Evolutionary conservation across 208 protist genomes (phyloP).

Genomic region (Vickermania ingenoplastis): DNA sequence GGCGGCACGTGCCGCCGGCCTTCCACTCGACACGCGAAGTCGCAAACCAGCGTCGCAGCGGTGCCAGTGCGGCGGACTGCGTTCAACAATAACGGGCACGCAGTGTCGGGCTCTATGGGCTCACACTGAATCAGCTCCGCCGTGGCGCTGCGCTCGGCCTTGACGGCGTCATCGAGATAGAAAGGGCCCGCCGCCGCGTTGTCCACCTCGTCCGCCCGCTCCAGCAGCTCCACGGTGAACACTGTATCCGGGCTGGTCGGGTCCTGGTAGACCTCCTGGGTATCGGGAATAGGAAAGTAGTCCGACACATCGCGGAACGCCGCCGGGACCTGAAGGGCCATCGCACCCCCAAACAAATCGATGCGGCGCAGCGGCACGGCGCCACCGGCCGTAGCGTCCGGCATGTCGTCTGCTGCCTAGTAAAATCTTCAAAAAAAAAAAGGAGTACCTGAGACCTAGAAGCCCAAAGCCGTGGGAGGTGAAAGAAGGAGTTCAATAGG

Average conservation of each 20-base stretch:
- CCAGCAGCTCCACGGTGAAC: slow-evolving; percentile 62
- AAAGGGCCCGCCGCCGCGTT: slow-evolving; percentile 37
- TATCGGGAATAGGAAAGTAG: slow-evolving; percentile 66
- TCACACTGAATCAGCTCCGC: background rate
- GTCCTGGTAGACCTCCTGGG: slow-evolving; percentile 66
- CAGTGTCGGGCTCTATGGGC: background rate
- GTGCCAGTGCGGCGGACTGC: slow-evolving; percentile 16
- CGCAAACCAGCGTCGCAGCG: slow-evolving; percentile 45
- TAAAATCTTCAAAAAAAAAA: no score
- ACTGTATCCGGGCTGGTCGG: slow-evolving; percentile 28
- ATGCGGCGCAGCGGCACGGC: slow-evolving; percentile 13
- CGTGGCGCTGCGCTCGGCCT: slow-evolving; percentile 35
- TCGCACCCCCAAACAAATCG: slow-evolving; percentile 65
- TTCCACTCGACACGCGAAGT: slow-evolving; percentile 35
- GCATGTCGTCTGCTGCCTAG: no score
- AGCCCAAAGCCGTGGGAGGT: no score
- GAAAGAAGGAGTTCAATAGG: no score
- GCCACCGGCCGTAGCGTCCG: background rate
- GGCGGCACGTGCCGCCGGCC: slow-evolving; percentile 10
- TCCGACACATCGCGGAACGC: slow-evolving; percentile 44
- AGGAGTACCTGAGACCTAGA: no score
- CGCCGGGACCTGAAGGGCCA: slow-evolving; percentile 25
- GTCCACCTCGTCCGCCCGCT: slow-evolving; percentile 22
- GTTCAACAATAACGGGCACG: background rate
- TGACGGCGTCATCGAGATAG: slow-evolving; percentile 59